Percentiles rank a stretch among this genome's conserved stretches.
These are phyloP conservation scores for Tolypocladium cylindrosporum DNA, from an alignment of 2,329 filamentous ascomycete genomes.

Conservation along the genomic window DNA sequence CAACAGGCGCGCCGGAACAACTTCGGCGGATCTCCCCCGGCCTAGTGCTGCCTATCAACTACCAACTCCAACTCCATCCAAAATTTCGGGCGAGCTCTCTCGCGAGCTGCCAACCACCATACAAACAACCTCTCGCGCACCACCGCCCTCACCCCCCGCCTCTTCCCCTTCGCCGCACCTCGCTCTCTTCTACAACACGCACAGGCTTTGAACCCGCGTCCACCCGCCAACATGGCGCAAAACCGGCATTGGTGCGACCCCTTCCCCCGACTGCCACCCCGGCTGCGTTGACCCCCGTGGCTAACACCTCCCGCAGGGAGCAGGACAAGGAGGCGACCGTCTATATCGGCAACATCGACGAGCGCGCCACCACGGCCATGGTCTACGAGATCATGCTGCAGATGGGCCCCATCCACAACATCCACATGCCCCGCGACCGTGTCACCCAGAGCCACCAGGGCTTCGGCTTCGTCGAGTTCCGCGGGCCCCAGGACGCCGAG, in stretches of 20 bases:
- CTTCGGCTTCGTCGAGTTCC: slow-evolving; percentile 98
- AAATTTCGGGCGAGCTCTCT: not conserved
- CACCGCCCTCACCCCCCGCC: not conserved
- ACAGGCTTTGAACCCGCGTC: not conserved
- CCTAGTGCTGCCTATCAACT: not conserved
- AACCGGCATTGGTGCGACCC: slow-evolving; percentile 60
- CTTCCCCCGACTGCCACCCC: not conserved
- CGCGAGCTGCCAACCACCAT: not conserved
- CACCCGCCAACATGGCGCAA: slow-evolving; percentile 49
- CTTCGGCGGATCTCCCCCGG: slow-evolving; percentile 13
- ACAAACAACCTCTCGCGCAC: not conserved
- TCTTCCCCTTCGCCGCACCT: not conserved
- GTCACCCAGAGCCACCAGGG: slow-evolving; percentile 95
- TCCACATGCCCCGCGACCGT: slow-evolving; percentile 95
- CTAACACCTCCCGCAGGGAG: slow-evolving; percentile 50
- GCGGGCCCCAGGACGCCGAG: slow-evolving; percentile 88
- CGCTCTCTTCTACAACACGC: not conserved
- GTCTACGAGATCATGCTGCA: slow-evolving; percentile 98
- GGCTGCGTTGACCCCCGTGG: too few species aligned
- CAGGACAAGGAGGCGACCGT: slow-evolving; percentile 98
- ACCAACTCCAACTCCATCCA: not conserved
- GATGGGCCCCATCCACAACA: slow-evolving; percentile 93
- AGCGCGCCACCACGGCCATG: slow-evolving; percentile 81
- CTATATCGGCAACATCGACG: slow-evolving; percentile 97
- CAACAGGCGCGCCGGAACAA: slow-evolving; percentile 16